Conservation (phyloP, 2,329 filamentous ascomycete species). For the Hymenoscyphus fructigenus region DNA sequence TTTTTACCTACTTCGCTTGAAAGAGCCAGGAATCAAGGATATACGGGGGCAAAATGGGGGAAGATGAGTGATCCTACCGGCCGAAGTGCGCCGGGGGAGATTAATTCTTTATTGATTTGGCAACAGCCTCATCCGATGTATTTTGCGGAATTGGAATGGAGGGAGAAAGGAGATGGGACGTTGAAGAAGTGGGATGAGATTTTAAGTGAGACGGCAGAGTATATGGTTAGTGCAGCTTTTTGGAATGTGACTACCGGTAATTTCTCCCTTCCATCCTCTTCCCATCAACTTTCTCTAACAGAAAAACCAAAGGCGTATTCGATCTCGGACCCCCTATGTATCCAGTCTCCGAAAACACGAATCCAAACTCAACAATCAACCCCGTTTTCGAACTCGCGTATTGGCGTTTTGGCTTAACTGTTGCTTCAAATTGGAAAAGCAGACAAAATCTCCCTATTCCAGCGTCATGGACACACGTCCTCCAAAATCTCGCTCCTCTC, state of each 20-base stretch:
- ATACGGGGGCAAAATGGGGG: slow-evolving; percentile 44
- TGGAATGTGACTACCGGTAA: slow-evolving; percentile 49
- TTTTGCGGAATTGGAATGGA: slow-evolving; percentile 52
- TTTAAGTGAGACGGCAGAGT: slow-evolving; percentile 53
- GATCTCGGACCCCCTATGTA: slow-evolving; percentile 54
- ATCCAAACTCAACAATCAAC: slow-evolving; percentile 55
- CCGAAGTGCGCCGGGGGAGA: slow-evolving; percentile 56
- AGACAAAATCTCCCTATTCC: slow-evolving; percentile 47
- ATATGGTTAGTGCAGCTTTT: slow-evolving; percentile 59
- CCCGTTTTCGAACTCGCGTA: slow-evolving; percentile 60
- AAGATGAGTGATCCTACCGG: slow-evolving; percentile 60
- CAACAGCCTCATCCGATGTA: slow-evolving; percentile 62
- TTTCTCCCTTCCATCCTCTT: background rate
- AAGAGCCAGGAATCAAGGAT: slow-evolving; percentile 38
- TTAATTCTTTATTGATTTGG: slow-evolving; percentile 62
- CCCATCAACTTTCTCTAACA: background rate
- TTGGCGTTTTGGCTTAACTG: slow-evolving; percentile 58
- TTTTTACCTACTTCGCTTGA: slow-evolving; percentile 36
- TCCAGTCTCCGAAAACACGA: slow-evolving; percentile 56
- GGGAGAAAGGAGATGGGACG: slow-evolving; percentile 43
- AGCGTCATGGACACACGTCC: slow-evolving; percentile 46
- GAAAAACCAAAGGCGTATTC: slow-evolving; percentile 39
- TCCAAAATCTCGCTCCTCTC: slow-evolving; percentile 52
- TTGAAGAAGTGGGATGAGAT: slow-evolving; percentile 54
- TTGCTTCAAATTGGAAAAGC: slow-evolving; percentile 53